Evolutionary conservation across 495 filamentous ascomycete genomes (phyloP).

Genomic region (Bathelium albidoporum): DNA sequence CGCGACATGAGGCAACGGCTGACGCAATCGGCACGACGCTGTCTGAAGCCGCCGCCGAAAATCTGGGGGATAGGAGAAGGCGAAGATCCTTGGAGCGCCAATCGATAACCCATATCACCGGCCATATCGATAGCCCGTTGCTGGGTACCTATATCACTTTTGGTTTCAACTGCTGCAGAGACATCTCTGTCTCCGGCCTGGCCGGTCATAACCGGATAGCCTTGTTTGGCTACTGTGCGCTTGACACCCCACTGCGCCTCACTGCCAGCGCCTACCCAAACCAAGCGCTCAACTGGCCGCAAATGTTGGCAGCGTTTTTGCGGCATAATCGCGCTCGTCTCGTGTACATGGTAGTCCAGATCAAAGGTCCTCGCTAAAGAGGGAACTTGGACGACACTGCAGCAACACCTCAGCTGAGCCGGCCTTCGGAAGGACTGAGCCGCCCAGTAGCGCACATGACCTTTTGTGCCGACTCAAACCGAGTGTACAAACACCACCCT

Average conservation of each 20-base stretch:
- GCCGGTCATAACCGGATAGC: background rate
- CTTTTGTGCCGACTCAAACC: background rate
- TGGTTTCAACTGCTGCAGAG: slow-evolving; percentile 4
- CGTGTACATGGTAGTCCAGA: background rate
- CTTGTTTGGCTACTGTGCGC: background rate
- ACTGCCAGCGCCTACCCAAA: background rate
- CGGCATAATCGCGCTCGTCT: background rate
- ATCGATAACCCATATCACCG: slow-evolving; percentile 20
- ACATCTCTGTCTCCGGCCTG: background rate
- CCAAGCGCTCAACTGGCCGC: background rate
- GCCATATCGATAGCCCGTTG: slow-evolving; percentile 22
- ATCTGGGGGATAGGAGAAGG: background rate
- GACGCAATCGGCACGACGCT: background rate
- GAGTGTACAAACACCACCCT: background rate
- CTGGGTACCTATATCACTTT: slow-evolving; percentile 7
- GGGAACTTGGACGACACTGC: background rate
- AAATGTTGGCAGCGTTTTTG: background rate
- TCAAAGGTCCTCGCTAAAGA: background rate
- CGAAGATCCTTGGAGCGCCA: slow-evolving; percentile 19
- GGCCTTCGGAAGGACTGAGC: background rate
- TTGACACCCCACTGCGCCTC: background rate
- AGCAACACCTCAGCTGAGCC: slow-evolving; percentile 1
- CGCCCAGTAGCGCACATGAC: background rate
- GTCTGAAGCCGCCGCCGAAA: background rate
- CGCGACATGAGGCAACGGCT: background rate